A percentile compares a stretch with the other conserved stretches of the same genome.
Evolutionary conservation across 345 rosid species (phyloP).

Genomic region (Salix arbutifolia): DNA sequence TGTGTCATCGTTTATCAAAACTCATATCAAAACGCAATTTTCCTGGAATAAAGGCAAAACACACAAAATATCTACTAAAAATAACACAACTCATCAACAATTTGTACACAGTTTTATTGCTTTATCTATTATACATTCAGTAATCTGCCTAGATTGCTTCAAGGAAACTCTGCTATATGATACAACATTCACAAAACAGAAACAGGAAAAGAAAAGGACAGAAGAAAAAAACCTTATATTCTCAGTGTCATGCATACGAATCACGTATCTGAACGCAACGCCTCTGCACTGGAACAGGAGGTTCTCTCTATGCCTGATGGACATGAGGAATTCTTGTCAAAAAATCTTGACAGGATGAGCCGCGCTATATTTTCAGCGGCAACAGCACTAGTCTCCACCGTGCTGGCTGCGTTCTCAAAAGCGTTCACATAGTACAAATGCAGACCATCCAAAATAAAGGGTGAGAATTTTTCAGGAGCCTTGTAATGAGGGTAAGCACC

Average conservation of each 20-base stretch:
- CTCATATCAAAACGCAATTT: too few relatives aligned
- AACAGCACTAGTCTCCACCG: conserved; percentile 88
- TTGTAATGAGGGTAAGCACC: conserved; percentile 90
- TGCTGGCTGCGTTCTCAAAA: conserved; percentile 89
- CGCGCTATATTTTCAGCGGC: conserved; percentile 90
- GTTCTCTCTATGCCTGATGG: conserved; percentile 29
- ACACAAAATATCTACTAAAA: too few relatives aligned
- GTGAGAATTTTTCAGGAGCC: conserved; percentile 85
- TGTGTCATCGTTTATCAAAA: too few relatives aligned
- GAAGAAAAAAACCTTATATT: neutral
- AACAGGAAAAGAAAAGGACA: neutral
- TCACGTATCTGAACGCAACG: conserved; percentile 50
- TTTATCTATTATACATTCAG: too few relatives aligned
- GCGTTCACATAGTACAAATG: conserved; percentile 85
- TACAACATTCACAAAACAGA: too few relatives aligned
- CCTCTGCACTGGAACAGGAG: conserved; percentile 5
- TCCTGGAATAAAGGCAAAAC: too few relatives aligned
- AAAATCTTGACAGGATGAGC: conserved; percentile 62
- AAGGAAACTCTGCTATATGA: too few relatives aligned
- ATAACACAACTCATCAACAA: too few relatives aligned
- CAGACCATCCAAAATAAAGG: conserved; percentile 65
- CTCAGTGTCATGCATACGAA: neutral
- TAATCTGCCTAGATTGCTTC: too few relatives aligned
- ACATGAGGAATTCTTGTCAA: conserved; percentile 9
- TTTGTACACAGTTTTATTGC: too few relatives aligned